phyloP scores from a whole-genome alignment of 1,139 yeast genomes.

The Hyphopichia fennica region DNA sequence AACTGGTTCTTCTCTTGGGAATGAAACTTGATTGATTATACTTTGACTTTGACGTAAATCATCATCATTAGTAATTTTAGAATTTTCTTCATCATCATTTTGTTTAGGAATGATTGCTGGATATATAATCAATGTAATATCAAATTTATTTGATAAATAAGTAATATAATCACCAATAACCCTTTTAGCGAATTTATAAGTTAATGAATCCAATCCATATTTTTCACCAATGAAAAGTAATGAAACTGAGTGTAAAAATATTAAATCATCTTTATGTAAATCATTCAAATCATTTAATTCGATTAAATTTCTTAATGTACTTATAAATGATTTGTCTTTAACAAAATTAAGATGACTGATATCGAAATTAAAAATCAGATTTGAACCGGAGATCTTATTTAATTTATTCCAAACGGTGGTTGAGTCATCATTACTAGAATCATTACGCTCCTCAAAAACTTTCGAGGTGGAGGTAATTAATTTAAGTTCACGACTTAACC shows the following conservation, averaged over 20 bases:
- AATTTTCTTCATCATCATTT: neutral
- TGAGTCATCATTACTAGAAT: conserved; percentile 8
- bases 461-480: neutral
- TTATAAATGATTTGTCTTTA: conserved; percentile 46
- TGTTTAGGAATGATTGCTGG: conserved; percentile 22
- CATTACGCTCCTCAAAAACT: neutral
- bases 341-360: conserved; percentile 22
- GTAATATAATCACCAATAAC: conserved; percentile 32
- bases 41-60: conserved; percentile 24
- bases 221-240: conserved; percentile 41
- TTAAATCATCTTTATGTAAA: conserved; percentile 16
- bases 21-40: conserved; percentile 9
- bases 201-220: conserved; percentile 40
- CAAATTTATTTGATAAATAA: conserved; percentile 26
- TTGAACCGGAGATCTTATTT: conserved; percentile 10
- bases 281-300: conserved; percentile 26
- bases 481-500: neutral
- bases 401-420: conserved; percentile 32
- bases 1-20: conserved; percentile 10
- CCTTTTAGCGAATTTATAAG: conserved; percentile 37
- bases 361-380: conserved; percentile 9
- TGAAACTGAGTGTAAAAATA: conserved; percentile 41
- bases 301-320: conserved; percentile 48
- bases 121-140: conserved; percentile 31
- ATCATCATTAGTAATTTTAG: conserved; percentile 18